phyloP scores from a whole-genome alignment of 108 stramenopile species.

The Nitzschia sp. region DNA sequence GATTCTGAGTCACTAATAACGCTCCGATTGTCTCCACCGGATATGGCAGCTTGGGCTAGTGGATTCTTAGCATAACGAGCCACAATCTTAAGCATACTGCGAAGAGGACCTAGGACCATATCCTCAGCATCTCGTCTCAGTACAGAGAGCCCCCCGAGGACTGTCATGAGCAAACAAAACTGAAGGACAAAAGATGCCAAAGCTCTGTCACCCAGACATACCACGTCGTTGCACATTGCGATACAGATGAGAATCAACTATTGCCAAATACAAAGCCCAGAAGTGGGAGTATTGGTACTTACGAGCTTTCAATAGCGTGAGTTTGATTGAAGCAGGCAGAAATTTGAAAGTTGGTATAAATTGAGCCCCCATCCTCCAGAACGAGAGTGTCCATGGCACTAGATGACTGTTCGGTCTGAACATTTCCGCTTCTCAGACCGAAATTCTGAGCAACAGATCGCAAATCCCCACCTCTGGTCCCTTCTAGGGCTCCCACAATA shows the following conservation, averaged over 20 bases:
- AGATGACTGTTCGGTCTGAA: not conserved
- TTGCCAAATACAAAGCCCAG: not conserved
- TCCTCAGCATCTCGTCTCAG: slow-evolving; percentile 66
- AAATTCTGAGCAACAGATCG: slow-evolving; percentile 1
- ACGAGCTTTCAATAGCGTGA: slow-evolving; percentile 24
- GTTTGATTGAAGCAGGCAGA: slow-evolving; percentile 25
- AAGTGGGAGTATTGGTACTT: not conserved
- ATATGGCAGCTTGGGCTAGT: slow-evolving; percentile 17
- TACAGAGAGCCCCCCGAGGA: slow-evolving; percentile 50
- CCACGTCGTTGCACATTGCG: not conserved
- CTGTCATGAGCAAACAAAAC: slow-evolving; percentile 42
- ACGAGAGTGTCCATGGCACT: not conserved
- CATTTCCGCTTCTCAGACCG: slow-evolving; percentile 28
- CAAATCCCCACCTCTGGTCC: not conserved
- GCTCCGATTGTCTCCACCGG: slow-evolving; percentile 5
- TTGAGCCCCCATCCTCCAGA: not conserved
- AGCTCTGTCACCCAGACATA: slow-evolving; percentile 18
- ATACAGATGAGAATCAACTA: not conserved
- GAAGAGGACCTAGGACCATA: slow-evolving; percentile 72
- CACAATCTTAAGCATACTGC: slow-evolving; percentile 85
- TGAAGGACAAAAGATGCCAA: slow-evolving; percentile 43
- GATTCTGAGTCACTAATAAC: slow-evolving; percentile 10
- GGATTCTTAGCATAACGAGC: slow-evolving; percentile 81
- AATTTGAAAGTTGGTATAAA: slow-evolving; percentile 12
- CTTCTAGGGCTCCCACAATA: not conserved